phyloP scores from a whole-genome alignment of 2,329 filamentous ascomycete genomes.

The Ophiocordyceps camponoti-leonardi region DNA sequence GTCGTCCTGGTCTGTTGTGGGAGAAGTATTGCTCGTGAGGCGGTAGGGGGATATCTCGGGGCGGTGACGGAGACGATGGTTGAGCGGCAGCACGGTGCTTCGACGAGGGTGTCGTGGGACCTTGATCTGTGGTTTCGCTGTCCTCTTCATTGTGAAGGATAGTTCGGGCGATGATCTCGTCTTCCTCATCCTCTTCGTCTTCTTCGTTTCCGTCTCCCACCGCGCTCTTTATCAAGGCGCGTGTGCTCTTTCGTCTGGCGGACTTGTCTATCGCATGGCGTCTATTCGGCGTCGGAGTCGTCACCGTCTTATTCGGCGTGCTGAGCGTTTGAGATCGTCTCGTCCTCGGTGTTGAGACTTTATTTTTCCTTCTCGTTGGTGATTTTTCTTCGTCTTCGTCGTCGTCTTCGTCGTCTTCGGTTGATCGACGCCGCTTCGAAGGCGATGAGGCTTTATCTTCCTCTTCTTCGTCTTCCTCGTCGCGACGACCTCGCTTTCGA shows the following conservation, averaged over 20 bases:
- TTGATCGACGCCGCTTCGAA: too few relatives aligned
- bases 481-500: too few relatives aligned
- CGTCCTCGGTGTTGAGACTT: too few relatives aligned
- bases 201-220: conserved; percentile 23
- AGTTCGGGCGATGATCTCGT: conserved; percentile 18
- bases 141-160: conserved; percentile 20
- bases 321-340: too few relatives aligned
- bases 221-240: neutral
- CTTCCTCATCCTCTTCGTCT: conserved; percentile 4
- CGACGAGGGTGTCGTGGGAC: neutral
- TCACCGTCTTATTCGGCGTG: neutral
- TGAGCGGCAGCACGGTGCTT: neutral
- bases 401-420: too few relatives aligned
- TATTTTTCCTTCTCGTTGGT: too few relatives aligned
- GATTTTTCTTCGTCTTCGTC: too few relatives aligned
- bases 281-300: neutral
- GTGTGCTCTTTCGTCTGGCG: neutral
- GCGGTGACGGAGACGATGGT: neutral
- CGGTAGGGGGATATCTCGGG: conserved; percentile 43
- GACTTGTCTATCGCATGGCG: neutral
- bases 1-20: conserved; percentile 67
- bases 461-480: too few relatives aligned
- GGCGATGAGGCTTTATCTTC: too few relatives aligned
- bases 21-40: conserved; percentile 87
- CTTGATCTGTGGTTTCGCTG: conserved; percentile 27